These are phyloP conservation scores for Nothophaeocryptopus gaeumannii DNA, from an alignment of 2,329 filamentous ascomycete genomes.

Conservation along the genomic window DNA sequence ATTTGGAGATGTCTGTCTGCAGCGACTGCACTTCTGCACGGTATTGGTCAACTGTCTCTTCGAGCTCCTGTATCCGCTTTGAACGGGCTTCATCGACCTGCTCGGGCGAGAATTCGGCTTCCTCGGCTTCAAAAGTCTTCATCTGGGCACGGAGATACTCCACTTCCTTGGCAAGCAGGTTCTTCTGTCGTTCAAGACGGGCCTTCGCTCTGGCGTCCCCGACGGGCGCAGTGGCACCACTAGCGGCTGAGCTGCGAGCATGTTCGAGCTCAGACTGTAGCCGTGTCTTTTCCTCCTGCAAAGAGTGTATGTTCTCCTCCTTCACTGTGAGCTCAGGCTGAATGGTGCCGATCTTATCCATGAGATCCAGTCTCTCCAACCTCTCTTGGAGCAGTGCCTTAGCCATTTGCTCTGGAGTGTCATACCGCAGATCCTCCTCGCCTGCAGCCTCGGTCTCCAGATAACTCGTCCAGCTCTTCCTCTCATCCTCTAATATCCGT, in stretches of 20 bases:
- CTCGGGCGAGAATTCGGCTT: slow-evolving; percentile 78
- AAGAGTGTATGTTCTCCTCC: slow-evolving; percentile 67
- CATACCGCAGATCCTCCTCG: slow-evolving; percentile 67
- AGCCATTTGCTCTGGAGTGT: slow-evolving; percentile 83
- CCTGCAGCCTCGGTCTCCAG: slow-evolving; percentile 65
- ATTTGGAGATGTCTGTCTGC: slow-evolving; percentile 68
- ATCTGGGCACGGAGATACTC: slow-evolving; percentile 92
- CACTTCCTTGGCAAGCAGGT: slow-evolving; percentile 83
- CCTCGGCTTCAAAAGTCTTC: slow-evolving; percentile 80
- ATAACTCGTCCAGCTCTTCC: slow-evolving; percentile 80
- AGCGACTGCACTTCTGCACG: slow-evolving; percentile 73
- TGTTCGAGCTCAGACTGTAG: slow-evolving; percentile 70
- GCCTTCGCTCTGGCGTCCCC: slow-evolving; percentile 66
- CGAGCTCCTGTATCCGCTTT: slow-evolving; percentile 74
- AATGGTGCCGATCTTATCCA: slow-evolving; percentile 74
- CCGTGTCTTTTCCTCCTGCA: slow-evolving; percentile 67
- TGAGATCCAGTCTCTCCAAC: slow-evolving; percentile 72
- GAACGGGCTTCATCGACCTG: slow-evolving; percentile 72
- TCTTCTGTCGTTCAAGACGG: slow-evolving; percentile 80
- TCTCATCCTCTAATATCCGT: slow-evolving; percentile 84
- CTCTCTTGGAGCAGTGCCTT: slow-evolving; percentile 79
- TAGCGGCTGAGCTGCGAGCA: slow-evolving; percentile 48
- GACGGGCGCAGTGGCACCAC: slow-evolving; percentile 38
- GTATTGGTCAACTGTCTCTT: slow-evolving; percentile 83
- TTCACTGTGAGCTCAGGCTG: slow-evolving; percentile 76